phyloP scores from a whole-genome alignment of 768 basidiomycete genomes.

The Mycena latifolia region DNA sequence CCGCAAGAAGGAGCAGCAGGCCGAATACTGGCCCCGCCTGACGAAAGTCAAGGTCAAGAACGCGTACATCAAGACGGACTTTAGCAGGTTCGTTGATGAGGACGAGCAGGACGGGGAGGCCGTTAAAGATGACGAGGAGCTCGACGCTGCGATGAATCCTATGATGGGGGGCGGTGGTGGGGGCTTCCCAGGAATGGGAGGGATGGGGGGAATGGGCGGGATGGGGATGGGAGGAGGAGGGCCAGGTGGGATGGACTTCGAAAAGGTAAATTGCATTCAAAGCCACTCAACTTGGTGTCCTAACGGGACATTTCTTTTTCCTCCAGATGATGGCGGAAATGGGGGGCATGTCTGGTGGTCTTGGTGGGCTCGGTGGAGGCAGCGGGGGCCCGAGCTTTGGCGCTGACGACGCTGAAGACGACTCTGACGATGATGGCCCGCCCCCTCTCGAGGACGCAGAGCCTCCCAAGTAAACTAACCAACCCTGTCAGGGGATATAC shows the following conservation, averaged over 20 bases:
- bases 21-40: conserved; percentile 93
- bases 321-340: conserved; percentile 66
- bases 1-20: conserved; percentile 81
- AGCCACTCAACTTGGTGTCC: neutral
- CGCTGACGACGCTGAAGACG: conserved; percentile 58
- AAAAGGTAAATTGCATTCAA: conserved; percentile 59
- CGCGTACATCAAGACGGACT: conserved; percentile 93
- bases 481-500: neutral
- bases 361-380: conserved; percentile 35
- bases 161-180: too few species aligned
- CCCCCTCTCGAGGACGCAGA: conserved; percentile 82
- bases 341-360: conserved; percentile 62
- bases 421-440: conserved; percentile 76
- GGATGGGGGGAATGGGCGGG: conserved; percentile 42
- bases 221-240: conserved; percentile 27
- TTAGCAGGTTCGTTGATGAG: conserved; percentile 96
- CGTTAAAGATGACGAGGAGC: conserved; percentile 60
- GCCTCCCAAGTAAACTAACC: conserved; percentile 24
- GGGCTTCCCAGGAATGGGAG: conserved; percentile 41
- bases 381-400: conserved; percentile 40
- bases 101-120: conserved; percentile 89
- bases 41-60: conserved; percentile 89
- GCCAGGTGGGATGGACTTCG: conserved; percentile 70
- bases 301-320: conserved; percentile 6
- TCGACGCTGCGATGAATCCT: conserved; percentile 51